Conservation (phyloP, 768 basidiomycete genomes). For the Rhodotorula paludigena region DNA sequence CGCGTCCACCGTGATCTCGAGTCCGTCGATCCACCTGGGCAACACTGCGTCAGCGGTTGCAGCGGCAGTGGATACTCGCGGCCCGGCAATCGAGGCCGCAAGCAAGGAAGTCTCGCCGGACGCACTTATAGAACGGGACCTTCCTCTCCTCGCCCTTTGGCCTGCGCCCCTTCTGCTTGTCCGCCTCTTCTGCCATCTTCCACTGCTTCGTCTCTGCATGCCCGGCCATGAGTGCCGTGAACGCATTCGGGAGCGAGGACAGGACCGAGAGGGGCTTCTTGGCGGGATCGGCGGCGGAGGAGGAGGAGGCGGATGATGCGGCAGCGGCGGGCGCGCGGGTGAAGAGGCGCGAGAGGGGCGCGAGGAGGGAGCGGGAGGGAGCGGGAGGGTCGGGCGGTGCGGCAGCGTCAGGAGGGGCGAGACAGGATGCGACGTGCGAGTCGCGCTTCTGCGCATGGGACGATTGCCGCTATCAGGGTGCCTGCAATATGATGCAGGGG, state of each 20-base stretch:
- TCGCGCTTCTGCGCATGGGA: conserved; percentile 3
- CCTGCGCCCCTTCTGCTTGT: conserved; percentile 51
- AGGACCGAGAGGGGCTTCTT: not conserved
- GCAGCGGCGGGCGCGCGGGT: not conserved
- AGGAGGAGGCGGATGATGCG: not conserved
- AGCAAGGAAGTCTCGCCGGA: conserved; percentile 20
- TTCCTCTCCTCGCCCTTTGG: conserved; percentile 38
- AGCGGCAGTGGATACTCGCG: not conserved
- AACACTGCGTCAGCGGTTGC: not conserved
- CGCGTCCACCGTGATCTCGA: conserved; percentile 97
- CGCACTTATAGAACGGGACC: conserved; percentile 81
- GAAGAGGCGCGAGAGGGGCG: conserved; percentile 27
- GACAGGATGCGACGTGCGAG: conserved; percentile 3
- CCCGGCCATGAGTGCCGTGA: conserved; percentile 84
- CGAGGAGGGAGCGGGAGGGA: conserved; percentile 4
- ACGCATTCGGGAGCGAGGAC: conserved; percentile 51
- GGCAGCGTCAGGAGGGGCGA: not conserved
- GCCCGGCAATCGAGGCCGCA: not conserved
- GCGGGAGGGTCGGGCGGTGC: not conserved
- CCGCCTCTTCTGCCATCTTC: conserved; percentile 66
- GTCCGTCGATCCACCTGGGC: conserved; percentile 62
- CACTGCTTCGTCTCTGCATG: conserved; percentile 74
- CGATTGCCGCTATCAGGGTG: not conserved
- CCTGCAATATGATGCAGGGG: not conserved
- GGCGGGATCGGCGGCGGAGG: not conserved